A percentile compares a stretch with the other conserved stretches of the same genome.
These are phyloP conservation scores for Kurtzmaniella quercitrusa DNA, from an alignment of 1,139 yeast genomes.

Conservation along the genomic window DNA sequence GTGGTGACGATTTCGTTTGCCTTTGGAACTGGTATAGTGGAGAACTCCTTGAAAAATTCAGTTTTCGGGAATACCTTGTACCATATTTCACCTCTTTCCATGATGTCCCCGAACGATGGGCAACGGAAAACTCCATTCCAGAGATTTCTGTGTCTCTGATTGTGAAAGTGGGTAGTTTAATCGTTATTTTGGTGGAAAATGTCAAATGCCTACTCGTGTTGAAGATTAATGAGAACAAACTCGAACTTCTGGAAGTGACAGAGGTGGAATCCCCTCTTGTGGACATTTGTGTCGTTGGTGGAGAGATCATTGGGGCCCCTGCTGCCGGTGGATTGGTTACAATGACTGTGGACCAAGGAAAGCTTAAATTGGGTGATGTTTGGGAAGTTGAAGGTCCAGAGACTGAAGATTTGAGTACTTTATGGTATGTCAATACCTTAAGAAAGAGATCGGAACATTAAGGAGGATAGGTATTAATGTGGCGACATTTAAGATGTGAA, in stretches of 20 bases:
- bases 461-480: no score
- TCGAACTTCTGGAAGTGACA: constrained; percentile 23
- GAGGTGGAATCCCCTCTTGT: constrained; percentile 20
- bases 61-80: constrained; percentile 44
- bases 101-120: constrained; percentile 63
- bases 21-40: constrained; percentile 73
- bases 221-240: constrained; percentile 17
- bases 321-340: constrained; percentile 34
- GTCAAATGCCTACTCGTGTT: constrained; percentile 49
- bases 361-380: constrained; percentile 7
- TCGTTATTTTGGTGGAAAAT: constrained; percentile 52
- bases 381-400: neutral
- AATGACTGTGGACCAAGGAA: constrained; percentile 13
- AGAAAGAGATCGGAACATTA: constrained; percentile 81
- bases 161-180: constrained; percentile 24
- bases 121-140: constrained; percentile 45
- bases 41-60: constrained; percentile 43
- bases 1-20: constrained; percentile 80
- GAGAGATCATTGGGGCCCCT: constrained; percentile 39
- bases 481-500: no score
- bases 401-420: constrained; percentile 48
- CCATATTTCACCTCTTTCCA: constrained; percentile 55
- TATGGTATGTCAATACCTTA: constrained; percentile 58
- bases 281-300: constrained; percentile 19
- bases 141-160: constrained; percentile 56